Percentiles rank a stretch among this genome's conserved stretches.
phyloP scores from a whole-genome alignment of 306 rosid species.

The Ammopiptanthus mongolicus region DNA sequence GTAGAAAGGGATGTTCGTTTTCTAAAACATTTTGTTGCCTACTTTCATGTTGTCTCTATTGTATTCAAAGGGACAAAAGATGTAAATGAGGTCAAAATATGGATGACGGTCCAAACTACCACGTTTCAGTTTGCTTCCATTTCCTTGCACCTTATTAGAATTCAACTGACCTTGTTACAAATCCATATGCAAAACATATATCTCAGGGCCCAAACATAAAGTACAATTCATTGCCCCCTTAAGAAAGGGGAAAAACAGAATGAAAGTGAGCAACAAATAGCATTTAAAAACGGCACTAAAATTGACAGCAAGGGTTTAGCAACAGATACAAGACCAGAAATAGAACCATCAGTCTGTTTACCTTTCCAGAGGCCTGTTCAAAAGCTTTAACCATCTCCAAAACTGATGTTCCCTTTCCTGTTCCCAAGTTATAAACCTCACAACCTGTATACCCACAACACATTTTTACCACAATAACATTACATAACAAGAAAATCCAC shows the following conservation, averaged over 20 bases:
- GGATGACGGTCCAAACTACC: background rate
- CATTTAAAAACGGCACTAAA: background rate
- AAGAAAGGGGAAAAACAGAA: background rate
- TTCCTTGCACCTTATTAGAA: background rate
- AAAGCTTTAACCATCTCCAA: slow-evolving; percentile 92
- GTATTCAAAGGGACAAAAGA: background rate
- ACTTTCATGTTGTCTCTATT: background rate
- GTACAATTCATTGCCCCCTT: background rate
- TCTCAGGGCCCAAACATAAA: background rate
- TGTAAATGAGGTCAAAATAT: background rate
- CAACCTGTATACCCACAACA: slow-evolving; percentile 47
- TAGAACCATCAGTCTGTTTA: slow-evolving; percentile 25
- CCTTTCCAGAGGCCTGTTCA: slow-evolving; percentile 93
- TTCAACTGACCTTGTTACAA: background rate
- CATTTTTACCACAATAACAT: background rate
- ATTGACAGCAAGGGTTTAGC: background rate
- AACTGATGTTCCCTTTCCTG: slow-evolving; percentile 96
- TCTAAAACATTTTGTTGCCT: background rate
- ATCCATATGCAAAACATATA: background rate
- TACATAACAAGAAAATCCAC: background rate
- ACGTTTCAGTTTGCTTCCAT: background rate
- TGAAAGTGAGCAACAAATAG: background rate
- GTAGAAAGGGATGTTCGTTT: too few relatives aligned
- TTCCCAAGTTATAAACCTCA: slow-evolving; percentile 92
- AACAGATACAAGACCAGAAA: background rate